Evolutionary conservation across 2,329 filamentous ascomycete genomes (phyloP), one percentile per base, ranked within the genome.

Genomic region (Pseudocercospora fuligena): DNA sequence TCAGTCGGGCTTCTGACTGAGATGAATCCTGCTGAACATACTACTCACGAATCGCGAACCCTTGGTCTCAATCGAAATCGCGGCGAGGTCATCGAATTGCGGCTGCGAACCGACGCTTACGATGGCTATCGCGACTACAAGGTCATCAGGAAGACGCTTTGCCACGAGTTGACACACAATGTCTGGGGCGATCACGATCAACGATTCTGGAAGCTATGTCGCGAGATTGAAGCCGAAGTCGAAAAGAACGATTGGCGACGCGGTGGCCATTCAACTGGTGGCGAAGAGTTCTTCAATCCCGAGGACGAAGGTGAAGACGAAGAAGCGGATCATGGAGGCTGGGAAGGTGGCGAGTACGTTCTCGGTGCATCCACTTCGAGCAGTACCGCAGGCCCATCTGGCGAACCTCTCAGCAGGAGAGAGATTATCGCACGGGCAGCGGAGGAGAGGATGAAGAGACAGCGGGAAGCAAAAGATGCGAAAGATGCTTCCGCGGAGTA

Each of bases 121-220:
- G 93, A 97, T 78, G 95, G 95, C 0, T 98, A 97, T 75, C 84
- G 95, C 43, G 93, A 97, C 77, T 99, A 98, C 81, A 90, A 90
- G 73, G 94, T 91, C 0, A 96, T 99, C 58, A 87, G 95, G 60
- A 92, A 92, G 73, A 98, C 95, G 54, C 83, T 99, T 12, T 98
- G 94, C 76, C 95, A 99, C 81, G 95, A 99, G 82, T 84, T 99
- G 19, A 90, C 94, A 71, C 95, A 99, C 79, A 97, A 97, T 74
- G 92, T 97, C 9, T 90, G 91, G 80, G 85, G 91, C 0, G 88
- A 91, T 0, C 95, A 99, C 78, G 93, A 98, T 79, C 84, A 88
- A 19, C 82, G 91, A 56, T 99, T 99, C 76, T 98, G 95, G 94
- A 87, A 93, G 61, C 79, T 99, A 73, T 97, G 92, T 72, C 89